Conservation (phyloP, 306 rosid species). For the Lagenaria siceraria region DNA sequence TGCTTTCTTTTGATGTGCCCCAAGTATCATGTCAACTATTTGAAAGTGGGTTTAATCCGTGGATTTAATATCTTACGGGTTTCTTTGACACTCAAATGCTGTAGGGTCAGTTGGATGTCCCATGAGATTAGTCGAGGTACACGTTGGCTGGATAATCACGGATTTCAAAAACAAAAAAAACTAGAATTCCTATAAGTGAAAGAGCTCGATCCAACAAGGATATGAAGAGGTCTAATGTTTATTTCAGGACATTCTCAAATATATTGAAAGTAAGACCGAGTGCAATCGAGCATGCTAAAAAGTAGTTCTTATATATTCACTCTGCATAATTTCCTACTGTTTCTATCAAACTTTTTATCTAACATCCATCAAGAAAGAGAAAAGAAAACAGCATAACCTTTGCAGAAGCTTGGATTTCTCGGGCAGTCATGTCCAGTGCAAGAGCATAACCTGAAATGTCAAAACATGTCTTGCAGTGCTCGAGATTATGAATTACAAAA, state of each 20-base stretch:
- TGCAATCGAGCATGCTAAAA: neutral
- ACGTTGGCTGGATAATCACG: no score
- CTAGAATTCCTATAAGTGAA: no score
- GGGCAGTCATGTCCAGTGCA: slow-evolving; percentile 93
- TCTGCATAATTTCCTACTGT: neutral
- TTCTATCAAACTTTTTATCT: neutral
- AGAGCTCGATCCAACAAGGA: neutral
- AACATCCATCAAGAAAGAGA: neutral
- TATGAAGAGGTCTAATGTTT: neutral
- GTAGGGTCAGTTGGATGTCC: no score
- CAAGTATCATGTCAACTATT: neutral
- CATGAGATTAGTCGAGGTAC: no score
- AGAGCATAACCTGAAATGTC: slow-evolving; percentile 68
- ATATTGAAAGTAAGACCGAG: neutral
- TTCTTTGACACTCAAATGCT: no score
- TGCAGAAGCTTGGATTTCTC: slow-evolving; percentile 78
- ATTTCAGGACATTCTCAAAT: neutral
- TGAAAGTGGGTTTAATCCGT: no score
- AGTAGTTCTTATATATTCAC: neutral
- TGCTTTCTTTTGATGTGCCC: neutral
- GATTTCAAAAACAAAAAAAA: no score
- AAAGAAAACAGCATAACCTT: slow-evolving; percentile 31
- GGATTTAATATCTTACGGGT: no score
- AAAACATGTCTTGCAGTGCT: neutral
- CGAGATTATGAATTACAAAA: neutral